These are phyloP conservation scores for Pythium myriotylum DNA, from an alignment of 352 stramenopile genomes.

Conservation along the genomic window DNA sequence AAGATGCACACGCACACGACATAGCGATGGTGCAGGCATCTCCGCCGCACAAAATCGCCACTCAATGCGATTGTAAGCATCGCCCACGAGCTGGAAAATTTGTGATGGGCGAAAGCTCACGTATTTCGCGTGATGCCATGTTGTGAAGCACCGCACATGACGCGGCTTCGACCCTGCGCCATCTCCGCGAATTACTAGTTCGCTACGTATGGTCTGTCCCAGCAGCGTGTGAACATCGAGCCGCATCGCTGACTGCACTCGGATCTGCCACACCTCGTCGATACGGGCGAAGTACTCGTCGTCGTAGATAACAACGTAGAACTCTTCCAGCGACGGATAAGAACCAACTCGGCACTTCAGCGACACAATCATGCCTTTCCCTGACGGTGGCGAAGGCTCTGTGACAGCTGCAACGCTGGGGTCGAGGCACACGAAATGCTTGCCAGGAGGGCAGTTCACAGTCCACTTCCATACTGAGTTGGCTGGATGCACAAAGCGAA, in stretches of 20 bases:
- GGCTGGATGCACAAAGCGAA: slow-evolving; percentile 65
- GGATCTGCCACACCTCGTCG: slow-evolving; percentile 85
- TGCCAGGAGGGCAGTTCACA: slow-evolving; percentile 45
- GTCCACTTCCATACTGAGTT: slow-evolving; percentile 65
- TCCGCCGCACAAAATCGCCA: slow-evolving; percentile 73
- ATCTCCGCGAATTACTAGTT: slow-evolving; percentile 92
- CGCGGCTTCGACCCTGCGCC: slow-evolving; percentile 19
- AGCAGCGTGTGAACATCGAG: slow-evolving; percentile 88
- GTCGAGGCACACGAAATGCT: slow-evolving; percentile 75
- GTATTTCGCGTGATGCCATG: slow-evolving; percentile 36
- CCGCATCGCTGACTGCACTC: slow-evolving; percentile 70
- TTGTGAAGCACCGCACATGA: slow-evolving; percentile 59
- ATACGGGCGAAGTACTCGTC: slow-evolving; percentile 83
- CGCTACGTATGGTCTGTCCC: slow-evolving; percentile 80
- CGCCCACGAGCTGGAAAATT: slow-evolving; percentile 86
- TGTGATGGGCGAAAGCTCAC: slow-evolving; percentile 78
- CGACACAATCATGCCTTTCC: slow-evolving; percentile 32
- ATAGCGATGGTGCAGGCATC: slow-evolving; percentile 24
- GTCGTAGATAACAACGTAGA: slow-evolving; percentile 91
- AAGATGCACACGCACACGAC: slow-evolving; percentile 74
- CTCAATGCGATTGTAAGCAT: slow-evolving; percentile 92
- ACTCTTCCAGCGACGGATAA: slow-evolving; percentile 87
- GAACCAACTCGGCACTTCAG: slow-evolving; percentile 89
- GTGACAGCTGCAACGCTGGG: slow-evolving; percentile 52
- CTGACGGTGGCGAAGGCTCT: slow-evolving; percentile 19